phyloP scores from a whole-genome alignment of 2,329 filamentous ascomycete species.

The Chaetomiaceae sp. region DNA sequence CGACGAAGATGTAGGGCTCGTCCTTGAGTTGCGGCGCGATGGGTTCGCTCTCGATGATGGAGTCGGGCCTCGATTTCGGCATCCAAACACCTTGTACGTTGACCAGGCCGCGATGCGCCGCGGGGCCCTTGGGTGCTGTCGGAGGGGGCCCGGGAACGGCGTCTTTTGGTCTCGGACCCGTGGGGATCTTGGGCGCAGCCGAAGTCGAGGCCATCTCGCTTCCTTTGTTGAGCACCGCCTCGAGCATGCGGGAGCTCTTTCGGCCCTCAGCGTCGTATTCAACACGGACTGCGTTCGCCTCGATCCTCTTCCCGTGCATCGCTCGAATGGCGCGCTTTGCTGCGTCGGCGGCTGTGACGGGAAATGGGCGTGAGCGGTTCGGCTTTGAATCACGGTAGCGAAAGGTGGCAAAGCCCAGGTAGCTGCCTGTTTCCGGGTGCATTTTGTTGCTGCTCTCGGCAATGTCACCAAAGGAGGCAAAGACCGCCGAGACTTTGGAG shows the following conservation, averaged over 20 bases:
- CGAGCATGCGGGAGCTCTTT: constrained; percentile 73
- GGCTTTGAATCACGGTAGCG: constrained; percentile 72
- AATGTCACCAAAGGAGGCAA: constrained; percentile 80
- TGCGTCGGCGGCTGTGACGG: constrained; percentile 68
- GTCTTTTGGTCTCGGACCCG: constrained; percentile 36
- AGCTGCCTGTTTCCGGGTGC: constrained; percentile 89
- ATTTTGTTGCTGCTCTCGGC: constrained; percentile 89
- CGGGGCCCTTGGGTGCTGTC: constrained; percentile 81
- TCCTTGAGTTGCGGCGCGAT: constrained; percentile 66
- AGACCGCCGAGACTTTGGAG: constrained; percentile 68
- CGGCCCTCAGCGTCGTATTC: constrained; percentile 86
- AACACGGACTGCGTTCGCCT: constrained; percentile 70
- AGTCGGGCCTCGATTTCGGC: constrained; percentile 44
- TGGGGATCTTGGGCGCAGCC: constrained; percentile 28
- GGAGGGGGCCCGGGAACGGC: constrained; percentile 64
- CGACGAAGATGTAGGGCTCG: constrained; percentile 86
- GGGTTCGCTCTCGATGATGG: constrained; percentile 59
- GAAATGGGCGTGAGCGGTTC: constrained; percentile 45
- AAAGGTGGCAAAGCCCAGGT: constrained; percentile 88
- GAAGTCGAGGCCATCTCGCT: constrained; percentile 51
- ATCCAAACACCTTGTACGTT: constrained; percentile 32
- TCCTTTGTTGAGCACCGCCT: constrained; percentile 65
- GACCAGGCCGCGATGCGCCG: constrained; percentile 44
- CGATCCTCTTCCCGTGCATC: constrained; percentile 75
- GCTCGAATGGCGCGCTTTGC: constrained; percentile 74